Base-by-base conservation (phyloP, 2,329 filamentous ascomycete genomes). In the Bimuria novae-zelandiae region DNA sequence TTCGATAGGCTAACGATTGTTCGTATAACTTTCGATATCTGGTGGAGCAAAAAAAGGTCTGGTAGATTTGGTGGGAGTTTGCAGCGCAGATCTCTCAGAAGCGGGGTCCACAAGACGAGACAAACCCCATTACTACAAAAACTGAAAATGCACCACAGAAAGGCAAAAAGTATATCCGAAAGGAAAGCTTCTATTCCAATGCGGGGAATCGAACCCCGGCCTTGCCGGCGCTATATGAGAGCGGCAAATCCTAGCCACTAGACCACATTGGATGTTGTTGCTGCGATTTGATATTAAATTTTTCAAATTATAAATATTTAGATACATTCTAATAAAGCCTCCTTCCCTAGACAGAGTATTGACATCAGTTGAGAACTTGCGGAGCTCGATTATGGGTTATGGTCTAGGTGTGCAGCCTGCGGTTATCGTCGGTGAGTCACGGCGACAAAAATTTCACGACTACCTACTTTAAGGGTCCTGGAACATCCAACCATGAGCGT, bases 181-280 rank as follows among this genome's bases (percentile, higher is more conserved):
- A n/a, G n/a, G n/a, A n/a, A n/a, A n/a, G n/a, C n/a, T n/a, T n/a
- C n/a, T n/a, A 19, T 51, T 51, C 49, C 39, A 29, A 36, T 23
- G 27, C 39, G 21, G 49, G 49, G 49, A 44, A 51, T 51, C 49
- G 41, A 45, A 51, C 49, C 41, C 49, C 22, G 45, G 45, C 45
- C 45, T 39, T 36, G 33, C 19, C 45, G 45, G 45, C n/a, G 19
- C 25, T 22, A 10, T 27, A 35, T 50, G 47, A 50, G 47, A 50
- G 47, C 47, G 47, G 21, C 40, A 43, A 45, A 51, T 51, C 49
- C 49, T 51, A 51, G 41, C 49, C 49, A 51, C 49, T 51, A 45
- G 49, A 51, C 49, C 49, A 51, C 29, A 51, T 36, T 29, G 49
- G 49, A 51, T 51, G 14, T 8, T 23, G 14, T 39, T 29, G 14